phyloP scores from a whole-genome alignment of 2,329 filamentous ascomycete genomes.

The Colletotrichum caudatum region DNA sequence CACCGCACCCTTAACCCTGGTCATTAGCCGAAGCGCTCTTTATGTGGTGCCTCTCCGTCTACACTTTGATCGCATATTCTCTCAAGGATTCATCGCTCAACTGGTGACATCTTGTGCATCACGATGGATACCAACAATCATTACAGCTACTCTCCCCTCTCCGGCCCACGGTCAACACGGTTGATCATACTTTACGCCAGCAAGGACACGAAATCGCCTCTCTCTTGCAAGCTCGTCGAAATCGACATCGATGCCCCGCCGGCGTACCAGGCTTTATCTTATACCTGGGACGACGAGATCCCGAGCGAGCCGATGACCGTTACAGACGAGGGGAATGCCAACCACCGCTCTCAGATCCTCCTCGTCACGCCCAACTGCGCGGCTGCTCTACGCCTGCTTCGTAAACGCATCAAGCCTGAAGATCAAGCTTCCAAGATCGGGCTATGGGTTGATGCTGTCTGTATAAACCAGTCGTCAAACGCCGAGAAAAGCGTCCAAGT shows the following conservation, averaged over 20 bases:
- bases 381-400: not conserved
- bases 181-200: not conserved
- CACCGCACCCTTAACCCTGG: too few species aligned
- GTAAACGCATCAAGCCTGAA: not conserved
- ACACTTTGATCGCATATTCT: too few species aligned
- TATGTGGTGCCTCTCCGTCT: too few species aligned
- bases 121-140: not conserved
- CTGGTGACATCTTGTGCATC: not conserved
- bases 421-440: not conserved
- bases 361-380: not conserved
- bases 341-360: not conserved
- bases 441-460: not conserved
- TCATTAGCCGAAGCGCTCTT: too few species aligned
- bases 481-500: conserved; percentile 1
- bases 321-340: not conserved
- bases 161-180: not conserved
- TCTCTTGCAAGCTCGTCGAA: not conserved
- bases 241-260: not conserved
- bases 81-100: too few species aligned
- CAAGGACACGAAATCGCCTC: not conserved
- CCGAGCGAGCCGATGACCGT: not conserved
- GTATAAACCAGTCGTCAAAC: not conserved
- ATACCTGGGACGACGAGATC: not conserved
- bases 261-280: not conserved
- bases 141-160: not conserved